Conservation (phyloP, 164 flowering plant species). For the Berberis thunbergii region DNA sequence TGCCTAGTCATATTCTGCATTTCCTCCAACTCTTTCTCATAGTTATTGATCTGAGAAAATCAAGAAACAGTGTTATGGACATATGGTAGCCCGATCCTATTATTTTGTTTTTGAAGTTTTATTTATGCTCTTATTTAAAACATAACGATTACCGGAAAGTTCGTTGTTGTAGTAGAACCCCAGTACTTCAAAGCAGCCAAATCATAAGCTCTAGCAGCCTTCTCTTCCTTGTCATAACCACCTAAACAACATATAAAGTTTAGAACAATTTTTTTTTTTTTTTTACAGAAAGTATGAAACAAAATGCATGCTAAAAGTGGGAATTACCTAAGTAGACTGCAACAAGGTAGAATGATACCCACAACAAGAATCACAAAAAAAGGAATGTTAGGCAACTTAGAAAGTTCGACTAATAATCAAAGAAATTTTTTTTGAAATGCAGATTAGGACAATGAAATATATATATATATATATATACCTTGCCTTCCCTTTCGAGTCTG, state of each 20-base stretch:
- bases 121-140: no score
- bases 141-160: constrained; percentile 58
- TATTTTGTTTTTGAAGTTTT: no score
- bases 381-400: not conserved
- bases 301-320: not conserved
- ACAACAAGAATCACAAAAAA: constrained; percentile 9
- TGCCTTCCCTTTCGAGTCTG: constrained; percentile 94
- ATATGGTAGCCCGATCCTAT: no score
- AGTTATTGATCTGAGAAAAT: constrained; percentile 48
- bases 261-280: no score
- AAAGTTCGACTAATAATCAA: not conserved
- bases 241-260: constrained; percentile 27
- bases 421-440: no score
- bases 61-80: not conserved
- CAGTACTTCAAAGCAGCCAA: constrained; percentile 93
- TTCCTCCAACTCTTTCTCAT: constrained; percentile 82
- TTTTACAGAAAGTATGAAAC: no score
- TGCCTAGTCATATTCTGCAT: constrained; percentile 98
- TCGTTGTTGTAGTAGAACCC: constrained; percentile 87
- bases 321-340: constrained; percentile 79
- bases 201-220: constrained; percentile 93
- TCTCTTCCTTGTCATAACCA: constrained; percentile 96
- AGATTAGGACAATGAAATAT: not conserved
- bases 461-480: constrained; percentile 52
- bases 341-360: constrained; percentile 18